phyloP scores from a whole-genome alignment of 768 basidiomycete genomes.

The Rhodocollybia butyracea region DNA sequence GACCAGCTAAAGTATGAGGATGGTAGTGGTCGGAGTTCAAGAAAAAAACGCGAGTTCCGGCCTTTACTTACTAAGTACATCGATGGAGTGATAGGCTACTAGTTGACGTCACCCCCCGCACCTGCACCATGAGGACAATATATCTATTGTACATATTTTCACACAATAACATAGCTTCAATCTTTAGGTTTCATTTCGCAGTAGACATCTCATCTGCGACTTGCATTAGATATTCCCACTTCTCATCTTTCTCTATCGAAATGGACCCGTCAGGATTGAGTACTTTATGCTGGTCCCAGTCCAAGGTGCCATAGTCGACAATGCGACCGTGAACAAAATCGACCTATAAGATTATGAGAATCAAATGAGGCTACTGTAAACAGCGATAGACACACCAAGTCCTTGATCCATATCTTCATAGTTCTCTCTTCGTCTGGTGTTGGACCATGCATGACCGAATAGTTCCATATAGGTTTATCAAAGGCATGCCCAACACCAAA shows the following conservation, averaged over 20 bases:
- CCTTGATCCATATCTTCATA: constrained; percentile 9
- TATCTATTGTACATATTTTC: no score
- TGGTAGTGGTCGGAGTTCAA: constrained; percentile 9
- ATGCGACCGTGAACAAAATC: constrained; percentile 1
- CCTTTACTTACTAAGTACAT: constrained; percentile 2
- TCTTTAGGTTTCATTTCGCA: not conserved
- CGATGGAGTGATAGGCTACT: constrained; percentile 4
- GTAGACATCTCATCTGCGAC: constrained; percentile 9
- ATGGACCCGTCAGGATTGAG: not conserved
- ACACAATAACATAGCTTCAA: not conserved
- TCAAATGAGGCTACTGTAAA: no score
- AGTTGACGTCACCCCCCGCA: not conserved
- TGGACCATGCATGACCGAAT: constrained; percentile 7
- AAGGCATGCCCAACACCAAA: constrained; percentile 8
- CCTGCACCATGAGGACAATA: no score
- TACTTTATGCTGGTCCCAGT: constrained; percentile 8
- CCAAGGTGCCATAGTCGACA: constrained; percentile 5
- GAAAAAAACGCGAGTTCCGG: constrained; percentile 1
- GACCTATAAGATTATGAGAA: not conserved
- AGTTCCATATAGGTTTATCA: constrained; percentile 11
- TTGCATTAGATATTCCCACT: constrained; percentile 7
- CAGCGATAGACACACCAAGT: not conserved
- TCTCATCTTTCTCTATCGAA: constrained; percentile 5
- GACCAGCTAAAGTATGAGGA: constrained; percentile 10
- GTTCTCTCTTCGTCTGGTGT: constrained; percentile 8